Base-by-base conservation (phyloP, 805 yeast species). In the Schizosaccharomyces octosporus region DNA sequence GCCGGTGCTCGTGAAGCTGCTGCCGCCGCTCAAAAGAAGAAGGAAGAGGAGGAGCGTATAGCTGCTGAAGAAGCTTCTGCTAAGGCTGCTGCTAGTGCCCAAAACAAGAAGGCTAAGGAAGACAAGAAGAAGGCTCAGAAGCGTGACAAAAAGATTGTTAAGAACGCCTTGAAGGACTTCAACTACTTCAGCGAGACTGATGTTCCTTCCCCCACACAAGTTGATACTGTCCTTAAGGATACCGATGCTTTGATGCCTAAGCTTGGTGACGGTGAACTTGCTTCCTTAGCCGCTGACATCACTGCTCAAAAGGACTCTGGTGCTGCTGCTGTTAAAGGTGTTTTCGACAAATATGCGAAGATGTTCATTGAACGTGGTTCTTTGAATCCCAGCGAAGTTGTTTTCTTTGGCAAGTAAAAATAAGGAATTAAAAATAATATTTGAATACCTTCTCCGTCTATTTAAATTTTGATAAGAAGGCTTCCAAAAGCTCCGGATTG, bases 1-100 rank as follows among this genome's bases (percentile, higher is more conserved):
- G 95, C 97, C 62, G 97, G 96, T 67, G 82, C 95, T 41, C 85
- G 97, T 78, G 83, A 87, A 72, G 97, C 94, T 66, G 96, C 95
- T 64, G 98, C 87, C 74, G 85, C 79, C 70, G 95, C 90, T 60
- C 83, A 85, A 72, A 82, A 81, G 63, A 84, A 83, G 75, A 84
- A 83, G 71, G 96, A 85, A 68, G 95, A 85, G 61, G 97, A 85
- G 69, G 96, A 87, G 69, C 81, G 76, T 66, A 86, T 84, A 66
- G 81, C 81, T 67, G 82, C 80, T 66, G 82, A 81, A 70, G 93
- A 84, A 64, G 94, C 82, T 60, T 89, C 80, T 63, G 72, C 75
- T 61, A 77, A 80, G 36, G 81, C 81, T 71, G 79, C 76, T 62
- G 80, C 78, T 64, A 78, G 84, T 69, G 87, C 83, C 73, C 81